phyloP scores from a whole-genome alignment of 2,329 filamentous ascomycete genomes.

The Trichoderma endophyticum region DNA sequence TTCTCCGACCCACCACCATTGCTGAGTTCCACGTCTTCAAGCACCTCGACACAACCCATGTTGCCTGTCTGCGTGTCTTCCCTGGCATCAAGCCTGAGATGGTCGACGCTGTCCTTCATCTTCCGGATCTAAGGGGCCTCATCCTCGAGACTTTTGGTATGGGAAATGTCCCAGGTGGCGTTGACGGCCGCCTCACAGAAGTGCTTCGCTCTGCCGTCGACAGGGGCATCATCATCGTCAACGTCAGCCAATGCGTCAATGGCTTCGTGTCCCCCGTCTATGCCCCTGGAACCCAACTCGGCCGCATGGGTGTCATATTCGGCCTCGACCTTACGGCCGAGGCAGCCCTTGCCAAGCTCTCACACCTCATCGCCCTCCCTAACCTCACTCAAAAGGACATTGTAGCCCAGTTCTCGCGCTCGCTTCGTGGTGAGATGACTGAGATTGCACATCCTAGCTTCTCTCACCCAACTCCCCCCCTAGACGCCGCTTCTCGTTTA shows the following conservation, averaged over 20 bases:
- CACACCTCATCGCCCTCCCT: constrained; percentile 73
- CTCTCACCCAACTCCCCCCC: constrained; percentile 63
- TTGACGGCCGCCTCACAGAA: constrained; percentile 73
- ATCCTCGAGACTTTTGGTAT: constrained; percentile 92
- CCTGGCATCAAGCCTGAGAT: constrained; percentile 92
- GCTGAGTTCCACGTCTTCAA: constrained; percentile 71
- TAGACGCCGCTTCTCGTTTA: constrained; percentile 43
- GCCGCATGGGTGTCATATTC: constrained; percentile 81
- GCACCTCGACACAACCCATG: constrained; percentile 79
- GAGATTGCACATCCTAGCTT: constrained; percentile 71
- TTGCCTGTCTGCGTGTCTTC: constrained; percentile 85
- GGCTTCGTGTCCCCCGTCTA: constrained; percentile 77
- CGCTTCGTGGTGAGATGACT: constrained; percentile 81
- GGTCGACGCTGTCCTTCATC: constrained; percentile 76
- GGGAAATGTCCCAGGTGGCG: constrained; percentile 82
- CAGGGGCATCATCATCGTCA: constrained; percentile 81
- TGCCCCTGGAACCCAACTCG: constrained; percentile 72
- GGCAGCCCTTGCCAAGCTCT: constrained; percentile 85
- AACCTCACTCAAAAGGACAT: constrained; percentile 64
- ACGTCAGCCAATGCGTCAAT: constrained; percentile 83
- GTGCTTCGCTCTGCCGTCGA: constrained; percentile 75
- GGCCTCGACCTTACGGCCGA: constrained; percentile 87
- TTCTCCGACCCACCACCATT: constrained; percentile 70
- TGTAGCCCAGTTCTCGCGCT: constrained; percentile 66
- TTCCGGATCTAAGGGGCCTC: constrained; percentile 74